Conservation (phyloP, 345 rosid genomes). For the Leavenworthia alabamica region DNA sequence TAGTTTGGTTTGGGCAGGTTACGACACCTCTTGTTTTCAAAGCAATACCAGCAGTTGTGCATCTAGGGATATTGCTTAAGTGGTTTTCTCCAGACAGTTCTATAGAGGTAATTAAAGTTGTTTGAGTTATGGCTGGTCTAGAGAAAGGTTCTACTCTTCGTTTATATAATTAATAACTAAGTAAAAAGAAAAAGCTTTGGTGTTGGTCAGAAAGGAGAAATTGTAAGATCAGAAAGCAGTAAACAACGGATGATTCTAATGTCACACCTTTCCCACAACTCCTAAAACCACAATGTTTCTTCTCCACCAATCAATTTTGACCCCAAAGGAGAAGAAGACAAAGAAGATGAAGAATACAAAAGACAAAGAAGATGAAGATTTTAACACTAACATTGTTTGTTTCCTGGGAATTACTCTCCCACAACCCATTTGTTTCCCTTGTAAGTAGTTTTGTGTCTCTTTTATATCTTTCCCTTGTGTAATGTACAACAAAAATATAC, state of each 20-base stretch:
- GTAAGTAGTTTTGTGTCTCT: constrained; percentile 23
- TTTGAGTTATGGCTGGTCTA: not conserved
- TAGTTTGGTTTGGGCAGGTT: constrained; percentile 31
- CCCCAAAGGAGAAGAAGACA: not conserved
- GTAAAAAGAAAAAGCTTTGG: not conserved
- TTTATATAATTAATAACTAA: not conserved
- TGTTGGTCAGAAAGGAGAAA: constrained; percentile 44
- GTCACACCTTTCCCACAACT: constrained; percentile 27
- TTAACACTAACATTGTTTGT: constrained; percentile 24
- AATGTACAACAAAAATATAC: not conserved
- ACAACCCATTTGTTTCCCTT: constrained; percentile 16
- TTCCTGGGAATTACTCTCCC: not conserved
- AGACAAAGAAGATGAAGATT: not conserved
- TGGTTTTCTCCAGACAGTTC: constrained; percentile 45
- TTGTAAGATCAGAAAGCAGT: constrained; percentile 32
- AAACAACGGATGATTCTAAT: constrained; percentile 29
- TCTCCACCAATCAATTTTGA: constrained; percentile 19
- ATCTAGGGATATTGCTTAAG: constrained; percentile 38
- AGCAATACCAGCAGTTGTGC: constrained; percentile 42
- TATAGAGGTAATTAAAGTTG: constrained; percentile 31
- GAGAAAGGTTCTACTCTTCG: not conserved
- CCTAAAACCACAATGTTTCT: constrained; percentile 5
- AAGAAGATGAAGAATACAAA: not conserved
- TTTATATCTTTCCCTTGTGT: not conserved
- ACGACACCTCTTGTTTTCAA: constrained; percentile 50